Evolutionary conservation across 768 basidiomycete genomes (phyloP).

Genomic region (Lentinula guzmanii): DNA sequence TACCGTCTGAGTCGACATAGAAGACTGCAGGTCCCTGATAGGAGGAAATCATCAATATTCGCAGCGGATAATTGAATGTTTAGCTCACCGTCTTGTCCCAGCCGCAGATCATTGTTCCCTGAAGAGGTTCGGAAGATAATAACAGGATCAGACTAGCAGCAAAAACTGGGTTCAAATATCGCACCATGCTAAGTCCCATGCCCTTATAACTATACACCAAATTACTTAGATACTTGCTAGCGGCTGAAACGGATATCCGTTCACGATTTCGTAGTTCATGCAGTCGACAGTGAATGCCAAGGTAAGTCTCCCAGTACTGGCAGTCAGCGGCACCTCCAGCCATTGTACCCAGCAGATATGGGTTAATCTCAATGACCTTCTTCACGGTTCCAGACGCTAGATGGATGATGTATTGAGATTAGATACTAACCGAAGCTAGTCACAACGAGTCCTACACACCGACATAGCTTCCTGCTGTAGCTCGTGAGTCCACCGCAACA

Average conservation of each 20-base stretch:
- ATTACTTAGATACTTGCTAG: constrained; percentile 95
- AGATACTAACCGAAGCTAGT: constrained; percentile 1
- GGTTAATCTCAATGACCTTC: constrained; percentile 99
- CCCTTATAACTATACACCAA: constrained; percentile 98
- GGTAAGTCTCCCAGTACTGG: constrained; percentile 98
- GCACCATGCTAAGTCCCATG: constrained; percentile 98
- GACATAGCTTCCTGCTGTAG: constrained; percentile 95
- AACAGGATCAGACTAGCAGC: too few relatives aligned
- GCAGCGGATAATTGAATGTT: neutral
- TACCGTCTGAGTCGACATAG: constrained; percentile 97
- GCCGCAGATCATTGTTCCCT: constrained; percentile 99
- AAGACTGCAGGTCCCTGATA: constrained; percentile 84
- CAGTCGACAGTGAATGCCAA: constrained; percentile 94
- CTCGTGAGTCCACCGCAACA: constrained; percentile 98
- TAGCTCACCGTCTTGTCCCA: constrained; percentile 93
- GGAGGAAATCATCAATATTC: neutral
- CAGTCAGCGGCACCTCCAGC: constrained; percentile 99
- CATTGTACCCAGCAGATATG: constrained; percentile 98
- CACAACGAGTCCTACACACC: constrained; percentile 43
- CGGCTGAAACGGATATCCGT: constrained; percentile 98
- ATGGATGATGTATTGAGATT: neutral
- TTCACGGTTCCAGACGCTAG: constrained; percentile 96
- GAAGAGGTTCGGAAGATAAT: neutral
- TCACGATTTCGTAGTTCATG: constrained; percentile 96
- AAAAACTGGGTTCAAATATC: constrained; percentile 15